Evolutionary conservation across 805 yeast species (phyloP).

Genomic region (Limtongia smithiae): DNA sequence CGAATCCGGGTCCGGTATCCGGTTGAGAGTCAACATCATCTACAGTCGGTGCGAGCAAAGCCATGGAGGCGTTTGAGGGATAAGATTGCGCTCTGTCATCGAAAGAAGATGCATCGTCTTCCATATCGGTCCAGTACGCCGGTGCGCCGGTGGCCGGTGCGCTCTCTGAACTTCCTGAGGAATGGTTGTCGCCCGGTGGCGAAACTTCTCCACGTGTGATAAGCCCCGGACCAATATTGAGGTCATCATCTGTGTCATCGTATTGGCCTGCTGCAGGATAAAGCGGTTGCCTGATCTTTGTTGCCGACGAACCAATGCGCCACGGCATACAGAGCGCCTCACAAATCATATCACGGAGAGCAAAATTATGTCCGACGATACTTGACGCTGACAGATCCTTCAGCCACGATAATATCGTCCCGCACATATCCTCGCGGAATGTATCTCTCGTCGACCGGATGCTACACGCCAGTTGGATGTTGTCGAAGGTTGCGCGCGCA

Average conservation of each 20-base stretch:
- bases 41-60: no score
- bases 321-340: constrained; percentile 59
- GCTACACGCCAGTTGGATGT: constrained; percentile 64
- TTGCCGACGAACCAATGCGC: constrained; percentile 48
- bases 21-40: neutral
- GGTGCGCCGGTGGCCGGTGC: neutral
- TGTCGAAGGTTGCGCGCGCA: constrained; percentile 53
- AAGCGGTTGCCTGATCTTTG: constrained; percentile 21
- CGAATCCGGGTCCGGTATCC: no score
- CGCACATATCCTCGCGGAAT: constrained; percentile 77
- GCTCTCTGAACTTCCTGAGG: neutral
- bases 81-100: no score
- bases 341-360: constrained; percentile 51
- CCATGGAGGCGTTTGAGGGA: no score
- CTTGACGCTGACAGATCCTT: constrained; percentile 54
- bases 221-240: neutral
- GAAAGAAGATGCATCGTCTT: no score
- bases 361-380: constrained; percentile 47
- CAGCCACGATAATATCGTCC: constrained; percentile 66
- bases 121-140: neutral
- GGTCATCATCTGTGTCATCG: constrained; percentile 44
- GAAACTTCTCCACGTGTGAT: neutral
- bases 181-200: neutral
- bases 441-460: constrained; percentile 65
- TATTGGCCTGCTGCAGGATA: constrained; percentile 33